phyloP scores from a whole-genome alignment of 225 moss, liverwort and hornwort genomes.

The Pleurozium schreberi region DNA sequence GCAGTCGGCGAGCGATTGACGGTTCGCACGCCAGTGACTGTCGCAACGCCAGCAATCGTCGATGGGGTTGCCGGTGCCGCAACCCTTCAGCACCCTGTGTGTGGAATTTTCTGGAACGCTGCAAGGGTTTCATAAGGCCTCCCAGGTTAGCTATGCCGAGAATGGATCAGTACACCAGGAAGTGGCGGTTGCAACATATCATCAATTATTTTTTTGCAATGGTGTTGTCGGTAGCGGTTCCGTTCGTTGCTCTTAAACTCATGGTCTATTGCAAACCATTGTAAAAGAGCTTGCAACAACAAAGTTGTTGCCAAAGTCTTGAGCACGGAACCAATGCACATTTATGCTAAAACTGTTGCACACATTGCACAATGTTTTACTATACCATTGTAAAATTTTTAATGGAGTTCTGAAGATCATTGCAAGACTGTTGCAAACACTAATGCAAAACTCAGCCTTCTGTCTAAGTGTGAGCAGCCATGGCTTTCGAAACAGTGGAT shows the following conservation, averaged over 20 bases:
- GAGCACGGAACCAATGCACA: background rate
- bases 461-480: background rate
- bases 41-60: conserved; percentile 55
- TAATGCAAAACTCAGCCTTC: background rate
- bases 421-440: background rate
- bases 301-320: background rate
- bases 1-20: conserved; percentile 35
- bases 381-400: background rate
- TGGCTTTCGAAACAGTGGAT: background rate
- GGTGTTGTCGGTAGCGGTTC: background rate
- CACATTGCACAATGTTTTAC: no score
- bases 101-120: conserved; percentile 18
- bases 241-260: no score
- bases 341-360: background rate
- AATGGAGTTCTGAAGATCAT: background rate
- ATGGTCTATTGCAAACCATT: background rate
- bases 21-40: conserved; percentile 21
- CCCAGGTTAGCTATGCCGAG: background rate
- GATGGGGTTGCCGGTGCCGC: conserved; percentile 36
- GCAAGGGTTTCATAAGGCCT: background rate
- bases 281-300: background rate
- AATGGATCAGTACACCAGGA: background rate
- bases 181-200: background rate
- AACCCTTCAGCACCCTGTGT: conserved; percentile 14
- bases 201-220: no score